These are phyloP conservation scores for Xylariaceae sp. DNA, from an alignment of 2,329 filamentous ascomycete genomes.

Conservation along the genomic window DNA sequence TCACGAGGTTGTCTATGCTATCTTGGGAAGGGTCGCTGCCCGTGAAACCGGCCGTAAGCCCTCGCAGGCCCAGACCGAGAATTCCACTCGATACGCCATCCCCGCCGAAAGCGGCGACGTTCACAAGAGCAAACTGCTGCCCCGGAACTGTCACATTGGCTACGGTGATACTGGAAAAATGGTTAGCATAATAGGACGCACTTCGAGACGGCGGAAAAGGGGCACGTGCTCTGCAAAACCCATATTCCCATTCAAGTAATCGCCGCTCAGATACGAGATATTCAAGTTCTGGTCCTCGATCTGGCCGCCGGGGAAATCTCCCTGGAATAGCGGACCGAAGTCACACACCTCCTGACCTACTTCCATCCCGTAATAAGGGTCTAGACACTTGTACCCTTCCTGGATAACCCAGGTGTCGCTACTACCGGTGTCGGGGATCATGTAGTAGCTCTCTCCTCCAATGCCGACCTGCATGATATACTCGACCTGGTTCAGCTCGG, in stretches of 20 bases:
- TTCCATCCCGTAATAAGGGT: conserved; percentile 25
- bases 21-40: conserved; percentile 27
- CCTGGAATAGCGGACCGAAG: conserved; percentile 35
- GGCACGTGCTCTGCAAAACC: conserved; percentile 35
- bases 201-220: neutral
- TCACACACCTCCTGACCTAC: conserved; percentile 26
- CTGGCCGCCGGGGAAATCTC: conserved; percentile 35
- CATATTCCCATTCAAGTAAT: conserved; percentile 36
- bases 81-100: conserved; percentile 39
- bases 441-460: conserved; percentile 29
- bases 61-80: conserved; percentile 37
- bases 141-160: conserved; percentile 33
- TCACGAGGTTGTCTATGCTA: conserved; percentile 23
- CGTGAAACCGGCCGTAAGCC: conserved; percentile 33
- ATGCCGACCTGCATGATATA: conserved; percentile 36
- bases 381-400: conserved; percentile 33
- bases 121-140: conserved; percentile 38
- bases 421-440: conserved; percentile 38
- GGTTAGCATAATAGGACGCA: neutral
- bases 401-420: conserved; percentile 38
- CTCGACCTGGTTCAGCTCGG: conserved; percentile 32
- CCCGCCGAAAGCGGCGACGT: conserved; percentile 34
- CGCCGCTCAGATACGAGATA: conserved; percentile 34
- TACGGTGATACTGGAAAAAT: conserved; percentile 30
- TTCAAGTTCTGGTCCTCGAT: conserved; percentile 35